Base-by-base conservation (phyloP, 2,329 filamentous ascomycete genomes). In the Knoxdaviesia proteae region DNA sequence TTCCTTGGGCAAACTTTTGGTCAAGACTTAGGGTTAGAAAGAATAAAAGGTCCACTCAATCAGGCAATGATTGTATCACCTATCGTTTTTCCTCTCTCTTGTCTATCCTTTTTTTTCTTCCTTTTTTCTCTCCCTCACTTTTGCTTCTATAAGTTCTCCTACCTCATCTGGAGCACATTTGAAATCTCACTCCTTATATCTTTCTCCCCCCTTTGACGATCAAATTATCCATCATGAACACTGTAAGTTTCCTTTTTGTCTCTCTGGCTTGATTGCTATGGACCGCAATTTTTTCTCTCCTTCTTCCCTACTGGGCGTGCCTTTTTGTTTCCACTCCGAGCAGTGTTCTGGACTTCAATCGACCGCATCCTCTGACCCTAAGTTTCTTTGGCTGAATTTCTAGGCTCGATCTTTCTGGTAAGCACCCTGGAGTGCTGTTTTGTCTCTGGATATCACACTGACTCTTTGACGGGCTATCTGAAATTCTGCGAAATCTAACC, bases 391-490 rank as follows among this genome's bases (percentile, higher is more conserved):
- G n/a, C 35, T 42, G 35, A 33, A 7, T 38, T 35, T 31, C 10
- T 49, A 78, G 74, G 65, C 70, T 48, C 74, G 67, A 63, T 78
- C 74, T 42, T 78, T 79, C 61, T 79, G 74, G 74, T 78, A 63
- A 42, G 42, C 37, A 39, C 2, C 20, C 20, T 2, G 20, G 20
- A 20, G 20, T 20, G 20, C 20, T 20, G 20, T 20, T 20, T 20
- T 20, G 20, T 20, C 2, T 20, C 20, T 20, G 20, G 3, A 20
- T 20, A 5, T 38, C 44, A 32, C 42, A 31, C 45, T 44, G 43
- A 47, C 45, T 36, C 41, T 46, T 35, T 3, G 29, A 6, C 33
- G 5, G 10, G 29, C 7, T 3, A 45, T 34, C 36, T 34, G 32
- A 7, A 33, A 41, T 38, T 6, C n/a, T 7, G 34, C 31, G 34